Evolutionary conservation across 2,329 filamentous ascomycete species (phyloP), one percentile per base, ranked within the genome.

Genomic region (Aureobasidium sp.): DNA sequence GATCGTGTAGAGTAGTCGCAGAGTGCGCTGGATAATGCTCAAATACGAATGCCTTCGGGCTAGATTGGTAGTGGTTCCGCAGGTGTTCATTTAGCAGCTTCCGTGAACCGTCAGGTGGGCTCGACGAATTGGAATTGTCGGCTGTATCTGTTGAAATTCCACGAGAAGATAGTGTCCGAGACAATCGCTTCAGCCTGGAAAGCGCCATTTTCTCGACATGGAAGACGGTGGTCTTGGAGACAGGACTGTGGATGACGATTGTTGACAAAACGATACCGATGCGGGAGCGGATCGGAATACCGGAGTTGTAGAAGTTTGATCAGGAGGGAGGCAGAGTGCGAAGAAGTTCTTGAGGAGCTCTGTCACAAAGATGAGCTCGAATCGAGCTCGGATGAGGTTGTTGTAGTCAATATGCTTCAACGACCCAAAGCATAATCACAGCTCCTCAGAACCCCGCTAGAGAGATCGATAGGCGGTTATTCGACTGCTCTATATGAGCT

Each of bases 381-480:
- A 50, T n/a, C 29, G 23, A 61, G 43, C 23, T 50, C 16, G 16
- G 16, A 29, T 50, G 58, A 50, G 58, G 40, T 61, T 61, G 43
- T 61, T 61, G 40, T 50, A 61, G 58, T n/a, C 36, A 61, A 13
- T 40, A 62, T 53, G 59, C 36, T 62, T 62, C 45, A 48, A 36
- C 27, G 6, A 25, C 47, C n/a, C n/a, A 33, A 53, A 62, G 43
- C 47, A 62, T 62, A 48, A 29, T 20, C 7, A 40, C 36, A 40
- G 29, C 25, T 36, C 15, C 10, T 18, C n/a, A 25, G 36, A 25
- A 20, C 40, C 5, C 29, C 40, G 16, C 25, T 33, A 29, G 36
- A 16, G 43, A 8, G 56, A 47, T 42, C 31, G 42, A 8, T 38
- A 47, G 56, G 15, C 42, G 29, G 56, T 31, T 33, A 11, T 23